Conservation (phyloP, 441 rosid genomes). For the Gossypium gossypioides region DNA sequence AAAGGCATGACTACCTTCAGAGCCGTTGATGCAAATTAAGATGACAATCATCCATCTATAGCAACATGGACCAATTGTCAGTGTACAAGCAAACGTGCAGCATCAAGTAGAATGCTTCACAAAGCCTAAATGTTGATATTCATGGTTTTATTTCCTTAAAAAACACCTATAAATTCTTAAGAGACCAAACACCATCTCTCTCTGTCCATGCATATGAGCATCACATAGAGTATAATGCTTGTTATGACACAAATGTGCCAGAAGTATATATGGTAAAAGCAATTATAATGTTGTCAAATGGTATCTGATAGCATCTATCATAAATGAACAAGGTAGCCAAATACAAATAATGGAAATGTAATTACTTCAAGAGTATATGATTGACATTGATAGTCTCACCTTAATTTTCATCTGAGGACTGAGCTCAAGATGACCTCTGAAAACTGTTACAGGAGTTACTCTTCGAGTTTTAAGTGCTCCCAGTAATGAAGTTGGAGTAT, state of each 20-base stretch:
- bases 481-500: slow-evolving; percentile 58
- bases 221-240: not conserved
- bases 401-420: slow-evolving; percentile 60
- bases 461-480: slow-evolving; percentile 78
- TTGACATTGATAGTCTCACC: slow-evolving; percentile 31
- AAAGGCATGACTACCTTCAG: not conserved
- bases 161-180: not conserved
- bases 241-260: not conserved
- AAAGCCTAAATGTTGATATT: not conserved
- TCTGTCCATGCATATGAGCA: not conserved
- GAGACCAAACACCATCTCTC: not conserved
- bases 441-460: slow-evolving; percentile 68
- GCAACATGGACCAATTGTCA: not conserved
- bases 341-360: not conserved
- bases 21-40: not conserved
- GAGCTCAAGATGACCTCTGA: slow-evolving; percentile 81
- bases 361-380: not conserved
- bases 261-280: not conserved
- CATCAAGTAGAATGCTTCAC: not conserved
- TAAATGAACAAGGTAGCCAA: not conserved
- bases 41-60: not conserved
- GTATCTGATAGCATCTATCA: not conserved
- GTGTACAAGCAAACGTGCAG: not conserved
- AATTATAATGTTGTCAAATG: not conserved
- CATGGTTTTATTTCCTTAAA: not conserved